phyloP scores from a whole-genome alignment of 2,329 filamentous ascomycete species.

The Diaporthe velutina region DNA sequence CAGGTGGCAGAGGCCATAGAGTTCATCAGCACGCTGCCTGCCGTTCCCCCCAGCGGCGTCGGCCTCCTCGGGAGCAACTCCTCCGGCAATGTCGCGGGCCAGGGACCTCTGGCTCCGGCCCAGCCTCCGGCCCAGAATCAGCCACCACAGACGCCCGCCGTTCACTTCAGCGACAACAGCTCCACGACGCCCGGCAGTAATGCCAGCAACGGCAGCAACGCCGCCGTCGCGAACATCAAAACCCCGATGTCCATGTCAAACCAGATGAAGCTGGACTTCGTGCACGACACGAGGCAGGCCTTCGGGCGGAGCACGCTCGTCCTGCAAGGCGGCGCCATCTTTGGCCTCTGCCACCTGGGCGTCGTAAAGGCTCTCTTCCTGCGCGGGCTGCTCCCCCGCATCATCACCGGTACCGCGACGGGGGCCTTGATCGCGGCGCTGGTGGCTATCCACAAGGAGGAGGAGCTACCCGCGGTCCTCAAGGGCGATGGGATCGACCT shows the following conservation, averaged over 20 bases:
- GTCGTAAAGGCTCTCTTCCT: conserved; percentile 90
- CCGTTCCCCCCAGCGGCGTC: conserved; percentile 35
- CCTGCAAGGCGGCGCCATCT: conserved; percentile 90
- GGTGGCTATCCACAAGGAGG: conserved; percentile 88
- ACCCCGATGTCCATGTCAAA: conserved; percentile 44
- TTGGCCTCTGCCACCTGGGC: conserved; percentile 90
- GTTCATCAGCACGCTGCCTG: conserved; percentile 76
- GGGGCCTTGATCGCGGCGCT: conserved; percentile 91
- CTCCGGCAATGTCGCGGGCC: background rate
- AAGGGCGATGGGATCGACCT: conserved; percentile 86
- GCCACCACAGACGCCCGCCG: conserved; percentile 25
- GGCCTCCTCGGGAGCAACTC: conserved; percentile 4
- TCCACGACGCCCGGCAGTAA: conserved; percentile 31
- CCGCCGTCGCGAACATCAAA: conserved; percentile 22
- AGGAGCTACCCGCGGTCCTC: conserved; percentile 83
- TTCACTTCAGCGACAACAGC: conserved; percentile 37
- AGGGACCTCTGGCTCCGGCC: background rate
- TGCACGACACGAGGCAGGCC: conserved; percentile 88
- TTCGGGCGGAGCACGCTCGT: conserved; percentile 90
- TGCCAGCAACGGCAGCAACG: conserved; percentile 20
- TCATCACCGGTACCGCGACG: conserved; percentile 91
- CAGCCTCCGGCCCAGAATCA: conserved; percentile 10
- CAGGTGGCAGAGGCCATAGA: conserved; percentile 86
- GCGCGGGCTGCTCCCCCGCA: conserved; percentile 84
- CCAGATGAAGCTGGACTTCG: conserved; percentile 78